Percentiles rank a stretch among this genome's conserved stretches.
These are phyloP conservation scores for Leccinum imitatum DNA, from an alignment of 768 basidiomycete genomes.

Conservation along the genomic window DNA sequence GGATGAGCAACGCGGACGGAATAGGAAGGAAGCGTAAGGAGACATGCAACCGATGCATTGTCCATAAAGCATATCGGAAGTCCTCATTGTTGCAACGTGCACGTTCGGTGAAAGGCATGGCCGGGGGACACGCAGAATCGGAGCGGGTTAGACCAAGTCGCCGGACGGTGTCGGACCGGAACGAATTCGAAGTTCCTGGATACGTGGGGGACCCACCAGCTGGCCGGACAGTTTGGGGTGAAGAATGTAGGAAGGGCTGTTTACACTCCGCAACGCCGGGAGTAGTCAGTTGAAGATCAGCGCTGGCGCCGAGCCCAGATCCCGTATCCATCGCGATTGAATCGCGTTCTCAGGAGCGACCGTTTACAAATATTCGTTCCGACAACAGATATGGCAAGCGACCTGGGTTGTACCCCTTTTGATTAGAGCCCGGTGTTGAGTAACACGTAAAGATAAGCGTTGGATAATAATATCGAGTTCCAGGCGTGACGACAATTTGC, in stretches of 20 bases:
- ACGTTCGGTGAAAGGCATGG: not conserved
- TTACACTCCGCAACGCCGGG: not conserved
- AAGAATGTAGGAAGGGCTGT: too few relatives aligned
- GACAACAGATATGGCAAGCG: slow-evolving; percentile 10
- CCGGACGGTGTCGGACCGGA: not conserved
- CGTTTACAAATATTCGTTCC: not conserved
- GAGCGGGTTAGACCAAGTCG: not conserved
- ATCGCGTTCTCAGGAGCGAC: slow-evolving; percentile 4
- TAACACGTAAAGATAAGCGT: slow-evolving; percentile 4
- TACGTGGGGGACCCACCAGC: not conserved
- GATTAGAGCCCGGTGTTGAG: not conserved
- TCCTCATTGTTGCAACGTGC: slow-evolving; percentile 21
- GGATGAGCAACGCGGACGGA: slow-evolving; percentile 5
- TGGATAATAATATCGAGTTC: slow-evolving; percentile 3
- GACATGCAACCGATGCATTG: not conserved
- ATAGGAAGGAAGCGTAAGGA: not conserved
- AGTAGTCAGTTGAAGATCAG: not conserved
- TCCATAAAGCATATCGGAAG: slow-evolving; percentile 7
- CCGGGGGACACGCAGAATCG: not conserved
- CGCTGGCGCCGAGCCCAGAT: not conserved
- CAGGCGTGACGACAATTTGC: slow-evolving; percentile 8
- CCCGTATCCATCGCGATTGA: slow-evolving; percentile 19
- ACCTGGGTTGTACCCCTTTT: slow-evolving; percentile 3
- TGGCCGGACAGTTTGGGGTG: too few relatives aligned
- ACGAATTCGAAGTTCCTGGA: not conserved